Evolutionary conservation across 2,329 filamentous ascomycete species (phyloP).

Genomic region (Pyrenochaeta sp.): DNA sequence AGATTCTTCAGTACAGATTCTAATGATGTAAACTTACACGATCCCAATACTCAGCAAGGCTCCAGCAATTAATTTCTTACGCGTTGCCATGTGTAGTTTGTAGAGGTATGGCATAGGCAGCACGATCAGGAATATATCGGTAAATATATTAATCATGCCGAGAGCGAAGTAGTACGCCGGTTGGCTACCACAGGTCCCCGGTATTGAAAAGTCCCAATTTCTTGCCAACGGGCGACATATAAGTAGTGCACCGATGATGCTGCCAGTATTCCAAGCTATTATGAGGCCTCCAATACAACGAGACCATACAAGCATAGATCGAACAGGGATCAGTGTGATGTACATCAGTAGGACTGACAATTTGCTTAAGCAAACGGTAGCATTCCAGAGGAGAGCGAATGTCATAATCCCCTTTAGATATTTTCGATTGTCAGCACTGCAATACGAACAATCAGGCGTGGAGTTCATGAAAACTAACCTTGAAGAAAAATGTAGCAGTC

Average conservation of each 20-base stretch:
- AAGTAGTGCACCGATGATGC: slow-evolving; percentile 20
- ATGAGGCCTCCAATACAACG: slow-evolving; percentile 13
- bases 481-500: slow-evolving; percentile 27
- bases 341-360: slow-evolving; percentile 30
- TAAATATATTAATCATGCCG: slow-evolving; percentile 26
- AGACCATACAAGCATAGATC: slow-evolving; percentile 16
- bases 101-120: slow-evolving; percentile 31
- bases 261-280: slow-evolving; percentile 16
- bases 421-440: too few species aligned
- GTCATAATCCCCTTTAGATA: slow-evolving; percentile 23
- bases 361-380: slow-evolving; percentile 26
- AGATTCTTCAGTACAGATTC: background rate
- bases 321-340: slow-evolving; percentile 16
- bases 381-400: slow-evolving; percentile 29
- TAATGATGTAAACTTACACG: slow-evolving; percentile 13
- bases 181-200: slow-evolving; percentile 27
- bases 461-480: slow-evolving; percentile 15
- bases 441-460: too few species aligned
- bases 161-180: slow-evolving; percentile 22
- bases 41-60: slow-evolving; percentile 27
- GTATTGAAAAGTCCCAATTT: slow-evolving; percentile 24
- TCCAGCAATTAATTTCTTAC: slow-evolving; percentile 23
- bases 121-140: slow-evolving; percentile 21
- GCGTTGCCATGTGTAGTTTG: slow-evolving; percentile 11
- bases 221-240: slow-evolving; percentile 25